These are phyloP conservation scores for Crithidia bombi DNA, from an alignment of 208 protist species.

Conservation along the genomic window DNA sequence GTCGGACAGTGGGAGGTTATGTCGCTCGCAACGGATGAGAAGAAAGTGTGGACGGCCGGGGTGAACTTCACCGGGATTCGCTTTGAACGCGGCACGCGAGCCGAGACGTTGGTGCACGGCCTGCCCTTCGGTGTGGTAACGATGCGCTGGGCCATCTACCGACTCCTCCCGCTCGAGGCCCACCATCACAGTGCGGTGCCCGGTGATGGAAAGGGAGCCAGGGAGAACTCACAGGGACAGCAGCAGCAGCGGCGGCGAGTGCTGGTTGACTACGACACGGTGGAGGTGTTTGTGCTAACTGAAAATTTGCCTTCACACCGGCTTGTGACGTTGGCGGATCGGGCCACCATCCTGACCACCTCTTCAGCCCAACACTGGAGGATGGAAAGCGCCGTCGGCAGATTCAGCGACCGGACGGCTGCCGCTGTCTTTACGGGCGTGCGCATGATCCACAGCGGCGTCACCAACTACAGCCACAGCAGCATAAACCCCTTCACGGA, in stretches of 20 bases:
- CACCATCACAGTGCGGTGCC: neutral
- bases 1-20: conserved; percentile 84
- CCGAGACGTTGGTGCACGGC: conserved; percentile 64
- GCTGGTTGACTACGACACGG: conserved; percentile 78
- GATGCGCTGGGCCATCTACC: conserved; percentile 85
- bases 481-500: neutral
- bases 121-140: conserved; percentile 89
- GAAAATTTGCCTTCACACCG: conserved; percentile 70
- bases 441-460: conserved; percentile 23
- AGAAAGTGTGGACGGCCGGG: conserved; percentile 55
- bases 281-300: conserved; percentile 79
- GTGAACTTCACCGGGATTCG: conserved; percentile 67
- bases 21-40: conserved; percentile 62
- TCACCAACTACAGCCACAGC: conserved; percentile 42
- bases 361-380: conserved; percentile 73
- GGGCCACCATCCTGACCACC: conserved; percentile 59
- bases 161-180: conserved; percentile 1
- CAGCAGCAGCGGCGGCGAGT: conserved; percentile 31
- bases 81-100: conserved; percentile 52
- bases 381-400: conserved; percentile 32
- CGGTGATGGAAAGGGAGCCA: neutral
- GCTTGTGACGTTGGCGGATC: conserved; percentile 76
- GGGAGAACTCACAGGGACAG: neutral
- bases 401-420: neutral
- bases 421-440: neutral